These are phyloP conservation scores for Penicillium lagena DNA, from an alignment of 495 filamentous ascomycete genomes.

Conservation along the genomic window DNA sequence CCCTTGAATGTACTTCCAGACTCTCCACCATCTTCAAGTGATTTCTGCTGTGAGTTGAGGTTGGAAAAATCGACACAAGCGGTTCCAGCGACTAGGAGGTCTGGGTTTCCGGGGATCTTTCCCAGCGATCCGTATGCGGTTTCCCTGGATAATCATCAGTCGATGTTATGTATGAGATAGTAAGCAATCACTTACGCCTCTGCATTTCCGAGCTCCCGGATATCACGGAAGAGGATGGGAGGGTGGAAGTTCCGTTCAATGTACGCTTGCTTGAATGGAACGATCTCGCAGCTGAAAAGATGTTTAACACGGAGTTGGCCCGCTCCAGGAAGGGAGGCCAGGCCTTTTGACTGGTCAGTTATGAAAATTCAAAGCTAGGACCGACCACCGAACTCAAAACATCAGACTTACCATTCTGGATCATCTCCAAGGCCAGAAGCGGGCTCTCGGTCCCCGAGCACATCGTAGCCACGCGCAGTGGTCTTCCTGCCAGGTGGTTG, in stretches of 20 bases:
- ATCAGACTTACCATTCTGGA: conserved; percentile 33
- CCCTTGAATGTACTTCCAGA: conserved; percentile 65
- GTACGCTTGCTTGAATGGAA: conserved; percentile 70
- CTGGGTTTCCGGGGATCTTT: conserved; percentile 51
- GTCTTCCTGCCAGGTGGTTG: conserved; percentile 26
- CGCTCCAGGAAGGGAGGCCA: too few species aligned
- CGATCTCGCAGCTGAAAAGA: conserved; percentile 74
- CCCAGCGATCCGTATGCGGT: conserved; percentile 64
- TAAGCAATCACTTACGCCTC: conserved; percentile 47
- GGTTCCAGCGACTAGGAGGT: conserved; percentile 70
- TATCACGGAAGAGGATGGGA: conserved; percentile 61
- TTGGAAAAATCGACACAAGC: conserved; percentile 68
- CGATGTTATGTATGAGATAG: neutral
- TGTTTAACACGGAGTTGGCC: conserved; percentile 41
- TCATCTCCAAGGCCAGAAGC: conserved; percentile 56
- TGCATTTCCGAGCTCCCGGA: conserved; percentile 50
- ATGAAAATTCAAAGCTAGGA: too few species aligned
- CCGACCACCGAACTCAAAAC: neutral
- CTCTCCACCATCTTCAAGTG: conserved; percentile 51
- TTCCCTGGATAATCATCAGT: conserved; percentile 40
- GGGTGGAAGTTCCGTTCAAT: conserved; percentile 69
- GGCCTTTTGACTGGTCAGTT: too few species aligned
- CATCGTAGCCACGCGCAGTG: conserved; percentile 63
- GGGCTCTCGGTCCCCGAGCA: conserved; percentile 83
- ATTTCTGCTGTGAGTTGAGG: conserved; percentile 31